Evolutionary conservation across 2,329 filamentous ascomycete genomes (phyloP).

Genomic region (Atkinsonella hypoxylon): DNA sequence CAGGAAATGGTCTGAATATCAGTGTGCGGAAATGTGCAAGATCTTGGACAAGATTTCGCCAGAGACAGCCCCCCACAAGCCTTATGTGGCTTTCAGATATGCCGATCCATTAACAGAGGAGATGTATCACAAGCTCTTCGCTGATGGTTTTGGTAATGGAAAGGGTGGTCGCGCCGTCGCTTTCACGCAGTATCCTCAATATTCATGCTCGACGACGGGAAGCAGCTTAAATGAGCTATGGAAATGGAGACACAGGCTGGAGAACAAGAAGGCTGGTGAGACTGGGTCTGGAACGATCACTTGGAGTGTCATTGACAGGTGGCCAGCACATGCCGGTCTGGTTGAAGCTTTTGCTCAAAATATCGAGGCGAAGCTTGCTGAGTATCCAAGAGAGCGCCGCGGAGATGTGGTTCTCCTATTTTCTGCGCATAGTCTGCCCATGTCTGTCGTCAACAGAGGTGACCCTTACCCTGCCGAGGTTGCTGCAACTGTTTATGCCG

Average conservation of each 20-base stretch:
- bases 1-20: slow-evolving; percentile 93
- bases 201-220: slow-evolving; percentile 94
- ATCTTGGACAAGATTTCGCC: slow-evolving; percentile 83
- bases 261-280: slow-evolving; percentile 55
- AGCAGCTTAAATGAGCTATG: slow-evolving; percentile 94
- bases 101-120: slow-evolving; percentile 87
- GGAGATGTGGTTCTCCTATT: slow-evolving; percentile 79
- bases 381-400: slow-evolving; percentile 72
- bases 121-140: slow-evolving; percentile 73
- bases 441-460: slow-evolving; percentile 92
- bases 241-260: slow-evolving; percentile 87
- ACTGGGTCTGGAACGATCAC: slow-evolving; percentile 57
- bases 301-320: slow-evolving; percentile 97
- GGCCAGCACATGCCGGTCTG: slow-evolving; percentile 83
- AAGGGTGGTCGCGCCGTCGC: slow-evolving; percentile 89
- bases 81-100: slow-evolving; percentile 95
- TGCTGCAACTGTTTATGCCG: slow-evolving; percentile 86
- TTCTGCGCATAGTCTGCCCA: slow-evolving; percentile 90
- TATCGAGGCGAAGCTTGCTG: slow-evolving; percentile 72
- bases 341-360: slow-evolving; percentile 88
- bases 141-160: slow-evolving; percentile 82
- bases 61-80: slow-evolving; percentile 90
- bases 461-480: slow-evolving; percentile 95
- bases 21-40: slow-evolving; percentile 94
- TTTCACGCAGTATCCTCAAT: slow-evolving; percentile 97